phyloP scores from a whole-genome alignment of 2,329 filamentous ascomycete species.

The Colletotrichum orbiculare region DNA sequence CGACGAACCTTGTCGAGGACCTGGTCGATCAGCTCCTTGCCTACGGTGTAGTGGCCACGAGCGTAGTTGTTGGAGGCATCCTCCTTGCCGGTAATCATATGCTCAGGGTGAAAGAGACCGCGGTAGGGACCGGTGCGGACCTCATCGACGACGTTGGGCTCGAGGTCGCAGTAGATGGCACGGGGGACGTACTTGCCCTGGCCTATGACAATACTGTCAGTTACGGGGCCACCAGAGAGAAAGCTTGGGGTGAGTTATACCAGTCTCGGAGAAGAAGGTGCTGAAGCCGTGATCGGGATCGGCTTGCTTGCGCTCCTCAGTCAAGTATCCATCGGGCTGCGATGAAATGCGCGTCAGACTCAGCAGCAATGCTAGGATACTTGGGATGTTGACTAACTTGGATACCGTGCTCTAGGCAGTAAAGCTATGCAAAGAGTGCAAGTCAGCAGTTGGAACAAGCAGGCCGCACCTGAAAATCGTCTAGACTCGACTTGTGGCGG shows the following conservation, averaged over 20 bases:
- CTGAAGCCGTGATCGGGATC: constrained; percentile 98
- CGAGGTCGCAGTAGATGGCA: constrained; percentile 99
- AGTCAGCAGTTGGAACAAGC: constrained; percentile 5
- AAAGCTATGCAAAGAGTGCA: constrained; percentile 73
- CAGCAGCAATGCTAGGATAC: constrained; percentile 11
- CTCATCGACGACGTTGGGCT: constrained; percentile 99
- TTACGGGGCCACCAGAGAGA: not conserved
- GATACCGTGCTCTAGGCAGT: constrained; percentile 99
- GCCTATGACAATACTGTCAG: constrained; percentile 63
- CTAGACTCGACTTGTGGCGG: constrained; percentile 3
- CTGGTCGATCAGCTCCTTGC: constrained; percentile 98
- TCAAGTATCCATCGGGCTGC: constrained; percentile 98
- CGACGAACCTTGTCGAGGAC: constrained; percentile 98
- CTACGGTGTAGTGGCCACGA: constrained; percentile 99
- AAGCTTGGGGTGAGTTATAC: constrained; percentile 61
- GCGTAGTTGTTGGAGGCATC: constrained; percentile 99
- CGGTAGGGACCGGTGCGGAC: constrained; percentile 98
- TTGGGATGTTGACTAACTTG: constrained; percentile 74
- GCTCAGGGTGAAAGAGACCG: constrained; percentile 96
- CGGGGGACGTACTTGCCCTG: constrained; percentile 99
- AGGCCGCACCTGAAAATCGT: constrained; percentile 2
- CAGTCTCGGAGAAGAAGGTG: constrained; percentile 99
- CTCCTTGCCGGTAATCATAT: constrained; percentile 99
- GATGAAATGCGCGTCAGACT: constrained; percentile 8
- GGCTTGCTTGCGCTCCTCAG: constrained; percentile 94